Evolutionary conservation across 2,329 filamentous ascomycete species (phyloP), one percentile per base, ranked within the genome.

Genomic region (Verticillium dahliae): DNA sequence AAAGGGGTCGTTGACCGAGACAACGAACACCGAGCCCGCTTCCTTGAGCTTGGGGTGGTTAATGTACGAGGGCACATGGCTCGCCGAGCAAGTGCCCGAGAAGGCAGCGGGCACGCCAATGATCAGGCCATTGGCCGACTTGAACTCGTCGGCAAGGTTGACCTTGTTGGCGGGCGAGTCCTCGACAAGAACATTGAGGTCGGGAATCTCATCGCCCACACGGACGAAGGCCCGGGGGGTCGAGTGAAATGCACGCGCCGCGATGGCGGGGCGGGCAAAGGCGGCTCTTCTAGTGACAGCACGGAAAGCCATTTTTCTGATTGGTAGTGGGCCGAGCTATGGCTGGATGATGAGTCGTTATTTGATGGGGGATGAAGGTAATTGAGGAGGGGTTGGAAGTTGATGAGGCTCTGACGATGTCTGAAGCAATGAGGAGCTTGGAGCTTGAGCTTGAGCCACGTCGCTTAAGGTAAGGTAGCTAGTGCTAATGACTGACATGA

Each of bases 1-100:
- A 74, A 97, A 97, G 22, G 92, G 86, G 74, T 98, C 94, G 73
- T 98, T 98, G 72, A 97, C 93, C 15, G 90, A 88, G 61, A 98
- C 87, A 50, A 98, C 91, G 71, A 96, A 96, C 56, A 97, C 90
- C 70, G 90, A 82, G 57, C 92, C 93, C 35, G 90, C 91, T 63
- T 88, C 81, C 78, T 90, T 90, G 68, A 96, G 82, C 73, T 88
- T 86, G 61, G 88, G 83, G 72, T 91, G 90, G 71, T 86, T 87
- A 75, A 97, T 89, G 78, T 92, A 98, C 61, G 90, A 90, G 1
- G 94, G 94, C 56, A 98, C 82, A 73, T 98, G 94, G 65, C 74
- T 79, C 70, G 79, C 76, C 56, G 83, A 86, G 78, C 82, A 85
- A 34, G 79, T 80, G 33, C 78, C 77, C 1, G 81, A 84, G 76